These are phyloP conservation scores for Yamadazyma conglobata DNA, from an alignment of 1,139 yeast genomes.

Conservation along the genomic window DNA sequence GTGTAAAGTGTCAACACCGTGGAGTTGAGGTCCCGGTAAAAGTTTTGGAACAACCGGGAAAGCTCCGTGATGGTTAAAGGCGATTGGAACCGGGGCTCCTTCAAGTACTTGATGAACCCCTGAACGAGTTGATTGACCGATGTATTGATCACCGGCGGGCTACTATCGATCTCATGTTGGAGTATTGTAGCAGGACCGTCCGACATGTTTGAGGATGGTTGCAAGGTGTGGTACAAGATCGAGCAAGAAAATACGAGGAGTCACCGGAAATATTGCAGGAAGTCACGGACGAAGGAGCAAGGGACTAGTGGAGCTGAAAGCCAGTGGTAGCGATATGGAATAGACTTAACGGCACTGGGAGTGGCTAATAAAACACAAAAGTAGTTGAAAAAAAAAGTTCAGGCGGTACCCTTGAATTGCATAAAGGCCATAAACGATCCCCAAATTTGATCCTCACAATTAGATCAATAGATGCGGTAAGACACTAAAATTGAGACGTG, in stretches of 20 bases:
- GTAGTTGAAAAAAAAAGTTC: too few species aligned
- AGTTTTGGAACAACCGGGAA: slow-evolving; percentile 29
- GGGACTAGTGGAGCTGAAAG: too few species aligned
- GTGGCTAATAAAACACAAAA: too few species aligned
- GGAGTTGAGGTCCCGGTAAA: slow-evolving; percentile 39
- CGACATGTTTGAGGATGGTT: slow-evolving; percentile 1
- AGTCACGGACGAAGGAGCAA: too few species aligned
- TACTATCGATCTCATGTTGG: slow-evolving; percentile 4
- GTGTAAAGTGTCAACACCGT: slow-evolving; percentile 32
- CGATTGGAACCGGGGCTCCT: slow-evolving; percentile 43
- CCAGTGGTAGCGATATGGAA: too few species aligned
- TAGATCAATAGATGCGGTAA: too few species aligned
- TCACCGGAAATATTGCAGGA: too few species aligned
- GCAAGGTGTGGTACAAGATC: not conserved
- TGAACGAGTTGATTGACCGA: slow-evolving; percentile 21
- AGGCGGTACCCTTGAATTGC: too few species aligned
- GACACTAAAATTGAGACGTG: too few species aligned
- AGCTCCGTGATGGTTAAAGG: slow-evolving; percentile 38
- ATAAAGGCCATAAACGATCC: too few species aligned
- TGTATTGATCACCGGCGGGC: slow-evolving; percentile 8
- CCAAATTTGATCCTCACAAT: too few species aligned
- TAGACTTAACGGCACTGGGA: too few species aligned
- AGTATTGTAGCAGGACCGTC: slow-evolving; percentile 5
- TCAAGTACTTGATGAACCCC: slow-evolving; percentile 34
- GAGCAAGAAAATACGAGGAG: not conserved